These are phyloP conservation scores for Eucalyptus sp. DNA, from an alignment of 345 rosid genomes.

Conservation along the genomic window DNA sequence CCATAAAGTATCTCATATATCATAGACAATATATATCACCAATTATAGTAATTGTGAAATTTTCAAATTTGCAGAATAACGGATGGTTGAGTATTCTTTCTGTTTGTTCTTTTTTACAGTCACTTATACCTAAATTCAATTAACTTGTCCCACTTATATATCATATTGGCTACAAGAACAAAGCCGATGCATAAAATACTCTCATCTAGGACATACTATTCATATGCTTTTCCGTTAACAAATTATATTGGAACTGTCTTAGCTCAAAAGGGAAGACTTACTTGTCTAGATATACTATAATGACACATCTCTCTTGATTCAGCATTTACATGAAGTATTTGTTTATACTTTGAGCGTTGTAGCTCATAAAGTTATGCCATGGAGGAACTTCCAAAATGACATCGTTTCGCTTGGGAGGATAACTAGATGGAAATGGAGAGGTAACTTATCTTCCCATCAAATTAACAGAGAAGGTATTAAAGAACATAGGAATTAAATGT, in stretches of 20 bases:
- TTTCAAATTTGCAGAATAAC: background rate
- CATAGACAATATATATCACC: background rate
- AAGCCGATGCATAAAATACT: background rate
- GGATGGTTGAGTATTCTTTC: too few species aligned
- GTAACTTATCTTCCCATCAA: background rate
- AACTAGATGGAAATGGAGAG: background rate
- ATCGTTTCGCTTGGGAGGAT: background rate
- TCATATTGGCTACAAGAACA: background rate
- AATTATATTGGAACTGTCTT: background rate
- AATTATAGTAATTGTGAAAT: background rate
- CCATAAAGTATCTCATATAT: background rate
- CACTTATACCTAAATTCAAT: too few species aligned
- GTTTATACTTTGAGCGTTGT: background rate
- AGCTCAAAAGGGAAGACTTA: background rate
- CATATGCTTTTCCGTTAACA: background rate
- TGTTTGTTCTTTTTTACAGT: too few species aligned
- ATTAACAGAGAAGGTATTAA: background rate
- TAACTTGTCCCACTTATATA: too few species aligned
- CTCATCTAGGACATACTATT: background rate
- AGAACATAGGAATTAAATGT: background rate
- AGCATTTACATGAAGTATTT: background rate
- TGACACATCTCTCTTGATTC: too few species aligned
- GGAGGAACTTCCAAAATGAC: too few species aligned
- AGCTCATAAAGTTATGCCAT: background rate
- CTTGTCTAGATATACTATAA: background rate